Evolutionary conservation across 2,329 filamentous ascomycete genomes (phyloP), one percentile per base, ranked within the genome.

Genomic region (Alternaria sp.): DNA sequence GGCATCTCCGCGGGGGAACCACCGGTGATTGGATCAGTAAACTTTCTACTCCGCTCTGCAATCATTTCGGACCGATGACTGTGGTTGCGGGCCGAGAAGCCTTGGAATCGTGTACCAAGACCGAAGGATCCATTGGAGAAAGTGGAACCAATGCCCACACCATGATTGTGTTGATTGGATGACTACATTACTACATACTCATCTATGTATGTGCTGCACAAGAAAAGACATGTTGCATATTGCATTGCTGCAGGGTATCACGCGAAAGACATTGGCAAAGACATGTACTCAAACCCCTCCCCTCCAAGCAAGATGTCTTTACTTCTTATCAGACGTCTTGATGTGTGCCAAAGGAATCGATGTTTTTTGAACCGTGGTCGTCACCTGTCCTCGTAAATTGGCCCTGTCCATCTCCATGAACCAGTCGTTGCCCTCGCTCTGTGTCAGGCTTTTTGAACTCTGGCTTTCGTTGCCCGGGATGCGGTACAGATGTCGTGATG

Each of bases 401-500:
- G 62, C 56, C 37, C 51, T 57, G 26, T 68, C 60, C 29, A 66
- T 40, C 33, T 69, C 67, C 0, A 56, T 51, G 21, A 68, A 68
- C 67, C 64, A 71, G 34, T 70, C 67, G 17, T 65, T 59, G 14
- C 64, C 52, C 5, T 66, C 59, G 40, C 48, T 56, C 26, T 21
- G 53, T 9, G 51, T 42, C 29, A 58, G 23, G 31, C 42, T 55
- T 9, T 34, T 57, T 0, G 39, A 26, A 11, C 58, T 63, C 1
- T 33, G 40, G 28, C 44, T 29, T 8, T 60, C 55, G 9, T 26
- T 39, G 31, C 48, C 63, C 8, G 51, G 23, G 0, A 56, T 45
- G 10, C 46, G 63, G 36, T 62, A 63, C 21, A 76, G 56, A n/a
- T 67, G 62, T 36, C 62, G 67, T 37, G 66, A 59, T 4, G 72